Percentiles rank a stretch among this genome's conserved stretches.
phyloP scores from a whole-genome alignment of 1,284 basidiomycete species.

The Anthracocystis panici-leucophaei region DNA sequence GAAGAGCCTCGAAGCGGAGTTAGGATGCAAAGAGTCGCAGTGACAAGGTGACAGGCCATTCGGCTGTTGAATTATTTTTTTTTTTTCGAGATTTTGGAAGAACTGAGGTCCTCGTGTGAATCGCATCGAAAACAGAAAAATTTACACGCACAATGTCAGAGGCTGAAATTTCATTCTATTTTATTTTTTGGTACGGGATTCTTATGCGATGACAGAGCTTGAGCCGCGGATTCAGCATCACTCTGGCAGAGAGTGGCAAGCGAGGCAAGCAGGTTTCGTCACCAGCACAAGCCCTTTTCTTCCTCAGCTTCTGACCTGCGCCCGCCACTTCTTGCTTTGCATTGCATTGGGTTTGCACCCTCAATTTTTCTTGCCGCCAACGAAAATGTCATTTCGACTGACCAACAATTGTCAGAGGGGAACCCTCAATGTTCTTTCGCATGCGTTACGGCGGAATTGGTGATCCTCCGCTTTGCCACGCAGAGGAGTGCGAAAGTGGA shows the following conservation, averaged over 20 bases:
- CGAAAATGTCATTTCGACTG: neutral
- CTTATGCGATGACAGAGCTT: conserved; percentile 3
- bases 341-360: neutral
- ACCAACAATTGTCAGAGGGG: too few species aligned
- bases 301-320: neutral
- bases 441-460: too few species aligned
- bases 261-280: too few species aligned
- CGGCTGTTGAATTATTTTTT: neutral
- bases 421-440: too few species aligned
- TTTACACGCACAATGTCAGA: neutral
- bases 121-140: neutral
- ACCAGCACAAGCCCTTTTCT: neutral
- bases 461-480: too few species aligned
- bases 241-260: neutral
- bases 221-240: neutral
- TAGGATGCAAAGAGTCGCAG: conserved; percentile 5
- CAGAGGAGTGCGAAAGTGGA: too few species aligned
- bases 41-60: conserved; percentile 24
- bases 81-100: conserved; percentile 41
- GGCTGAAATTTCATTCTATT: neutral
- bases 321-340: too few species aligned
- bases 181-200: neutral
- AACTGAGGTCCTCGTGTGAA: conserved; percentile 18
- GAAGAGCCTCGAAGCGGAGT: conserved; percentile 8
- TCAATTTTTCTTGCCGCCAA: neutral